Conservation (phyloP, 345 rosid species). For the Mercurialis annua region DNA sequence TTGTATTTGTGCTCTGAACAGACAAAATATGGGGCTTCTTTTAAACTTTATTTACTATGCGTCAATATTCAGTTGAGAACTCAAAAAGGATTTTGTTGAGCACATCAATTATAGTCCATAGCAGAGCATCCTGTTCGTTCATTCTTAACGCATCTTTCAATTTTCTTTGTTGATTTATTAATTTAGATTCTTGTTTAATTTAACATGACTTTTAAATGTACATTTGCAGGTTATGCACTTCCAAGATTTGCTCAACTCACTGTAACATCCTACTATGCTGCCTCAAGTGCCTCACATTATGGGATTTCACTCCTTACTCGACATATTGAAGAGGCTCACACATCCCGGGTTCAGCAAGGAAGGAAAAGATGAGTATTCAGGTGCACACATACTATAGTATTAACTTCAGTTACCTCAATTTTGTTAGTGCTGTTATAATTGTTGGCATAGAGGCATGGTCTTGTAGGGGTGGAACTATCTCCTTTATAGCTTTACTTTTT, state of each 20-base stretch:
- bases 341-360: slow-evolving; percentile 43
- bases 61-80: neutral
- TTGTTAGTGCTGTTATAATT: slow-evolving; percentile 8
- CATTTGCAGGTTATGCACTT: slow-evolving; percentile 65
- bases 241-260: slow-evolving; percentile 81
- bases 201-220: slow-evolving; percentile 20
- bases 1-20: neutral
- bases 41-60: neutral
- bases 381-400: slow-evolving; percentile 9
- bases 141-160: neutral
- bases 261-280: slow-evolving; percentile 81
- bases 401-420: slow-evolving; percentile 8
- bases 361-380: slow-evolving; percentile 18
- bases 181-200: neutral
- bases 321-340: slow-evolving; percentile 57
- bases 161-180: neutral
- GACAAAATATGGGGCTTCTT: neutral
- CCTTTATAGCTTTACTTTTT: neutral
- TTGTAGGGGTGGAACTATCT: neutral
- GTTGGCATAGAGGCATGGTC: neutral
- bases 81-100: neutral
- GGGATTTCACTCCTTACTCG: slow-evolving; percentile 80
- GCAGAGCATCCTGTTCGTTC: neutral
- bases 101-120: neutral
- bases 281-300: slow-evolving; percentile 92